These are phyloP conservation scores for Acmispon strigosus DNA, from an alignment of 306 rosid genomes.

Conservation along the genomic window DNA sequence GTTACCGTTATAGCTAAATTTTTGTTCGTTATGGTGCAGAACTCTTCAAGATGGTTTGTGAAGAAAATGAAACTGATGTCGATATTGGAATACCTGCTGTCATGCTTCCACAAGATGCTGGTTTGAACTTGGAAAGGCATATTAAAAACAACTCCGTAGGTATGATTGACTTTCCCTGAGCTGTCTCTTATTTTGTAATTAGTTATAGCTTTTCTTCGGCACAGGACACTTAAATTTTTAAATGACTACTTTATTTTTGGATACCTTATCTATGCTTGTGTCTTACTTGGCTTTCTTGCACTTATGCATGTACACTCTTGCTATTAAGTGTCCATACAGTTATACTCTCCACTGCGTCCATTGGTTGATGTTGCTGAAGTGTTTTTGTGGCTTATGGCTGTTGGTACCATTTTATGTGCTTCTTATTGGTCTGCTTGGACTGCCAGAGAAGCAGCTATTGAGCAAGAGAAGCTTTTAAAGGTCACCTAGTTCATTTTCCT, in stretches of 20 bases:
- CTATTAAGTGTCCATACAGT: constrained; percentile 80
- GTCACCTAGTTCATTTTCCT: constrained; percentile 30
- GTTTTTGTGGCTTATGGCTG: constrained; percentile 99
- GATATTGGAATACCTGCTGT: constrained; percentile 81
- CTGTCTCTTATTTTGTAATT: constrained; percentile 6
- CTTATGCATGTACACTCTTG: constrained; percentile 30
- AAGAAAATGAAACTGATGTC: constrained; percentile 64
- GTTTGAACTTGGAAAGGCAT: constrained; percentile 52
- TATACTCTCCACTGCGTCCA: constrained; percentile 94
- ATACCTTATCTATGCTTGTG: neutral
- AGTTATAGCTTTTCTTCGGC: neutral
- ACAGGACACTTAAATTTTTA: neutral
- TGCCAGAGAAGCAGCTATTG: constrained; percentile 82
- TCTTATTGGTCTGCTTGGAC: constrained; percentile 99
- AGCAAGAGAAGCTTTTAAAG: constrained; percentile 84
- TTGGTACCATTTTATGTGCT: constrained; percentile 85
- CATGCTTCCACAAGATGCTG: constrained; percentile 94
- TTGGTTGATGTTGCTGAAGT: constrained; percentile 94
- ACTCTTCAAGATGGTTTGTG: constrained; percentile 99
- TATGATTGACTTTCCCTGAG: constrained; percentile 16
- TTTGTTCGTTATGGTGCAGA: constrained; percentile 34
- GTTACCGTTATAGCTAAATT: neutral
- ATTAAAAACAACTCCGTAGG: constrained; percentile 55
- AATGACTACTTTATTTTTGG: neutral
- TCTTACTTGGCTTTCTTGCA: constrained; percentile 12